These are phyloP conservation scores for Yamadazyma triangularis DNA, from an alignment of 1,139 yeast genomes.

Conservation along the genomic window DNA sequence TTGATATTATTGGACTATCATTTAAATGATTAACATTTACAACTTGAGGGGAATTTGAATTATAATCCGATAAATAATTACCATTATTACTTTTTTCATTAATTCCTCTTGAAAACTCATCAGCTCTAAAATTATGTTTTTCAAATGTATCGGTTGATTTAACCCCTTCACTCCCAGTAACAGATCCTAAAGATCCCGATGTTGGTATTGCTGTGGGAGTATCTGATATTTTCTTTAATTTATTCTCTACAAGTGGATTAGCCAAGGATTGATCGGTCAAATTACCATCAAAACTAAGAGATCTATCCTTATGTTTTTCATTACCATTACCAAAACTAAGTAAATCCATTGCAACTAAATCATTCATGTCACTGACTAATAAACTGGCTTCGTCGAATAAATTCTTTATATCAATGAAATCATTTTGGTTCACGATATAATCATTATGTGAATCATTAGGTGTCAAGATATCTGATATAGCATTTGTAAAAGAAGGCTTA, in stretches of 20 bases:
- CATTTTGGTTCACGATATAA: conserved; percentile 5
- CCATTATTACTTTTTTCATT: conserved; percentile 7
- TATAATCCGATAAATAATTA: conserved; percentile 5
- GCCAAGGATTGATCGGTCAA: conserved; percentile 2
- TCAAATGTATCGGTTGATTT: conserved; percentile 12
- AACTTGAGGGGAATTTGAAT: conserved; percentile 8
- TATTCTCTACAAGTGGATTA: conserved; percentile 5
- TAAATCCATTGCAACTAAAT: conserved; percentile 26
- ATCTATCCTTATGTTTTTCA: neutral
- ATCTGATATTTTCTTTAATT: conserved; percentile 1
- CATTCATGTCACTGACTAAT: conserved; percentile 48
- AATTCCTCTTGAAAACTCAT: conserved; percentile 14
- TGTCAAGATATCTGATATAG: conserved; percentile 29
- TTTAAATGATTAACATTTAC: conserved; percentile 4
- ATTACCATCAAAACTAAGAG: neutral
- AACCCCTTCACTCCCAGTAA: conserved; percentile 3
- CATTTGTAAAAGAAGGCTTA: conserved; percentile 11
- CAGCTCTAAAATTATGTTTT: conserved; percentile 13
- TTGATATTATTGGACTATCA: conserved; percentile 7
- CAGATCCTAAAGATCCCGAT: neutral
- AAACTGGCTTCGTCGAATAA: conserved; percentile 48
- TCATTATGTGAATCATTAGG: conserved; percentile 10
- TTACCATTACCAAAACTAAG: conserved; percentile 5
- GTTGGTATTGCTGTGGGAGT: neutral
- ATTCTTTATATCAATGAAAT: conserved; percentile 13